Percentiles rank a stretch among this genome's conserved stretches.
These are phyloP conservation scores for Musa beccarii DNA, from an alignment of 176 grass and related monocot species.

Conservation along the genomic window DNA sequence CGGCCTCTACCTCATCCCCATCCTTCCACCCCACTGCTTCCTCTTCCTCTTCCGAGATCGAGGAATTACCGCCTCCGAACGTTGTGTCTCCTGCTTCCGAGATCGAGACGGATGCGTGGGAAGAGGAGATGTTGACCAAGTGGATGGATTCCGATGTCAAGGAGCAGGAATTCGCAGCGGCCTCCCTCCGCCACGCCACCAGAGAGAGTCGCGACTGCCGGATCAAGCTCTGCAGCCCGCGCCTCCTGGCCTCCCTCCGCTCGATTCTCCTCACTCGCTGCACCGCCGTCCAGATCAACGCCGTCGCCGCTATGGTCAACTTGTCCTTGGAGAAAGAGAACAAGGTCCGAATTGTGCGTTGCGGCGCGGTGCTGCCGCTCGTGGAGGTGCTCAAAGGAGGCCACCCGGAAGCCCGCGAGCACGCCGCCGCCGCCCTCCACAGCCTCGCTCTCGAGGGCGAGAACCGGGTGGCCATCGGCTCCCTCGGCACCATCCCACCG, in stretches of 20 bases:
- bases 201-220: slow-evolving; percentile 25
- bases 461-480: slow-evolving; percentile 29
- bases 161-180: slow-evolving; percentile 13
- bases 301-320: slow-evolving; percentile 32
- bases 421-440: slow-evolving; percentile 29
- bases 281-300: slow-evolving; percentile 20
- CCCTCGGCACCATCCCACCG: slow-evolving; percentile 34
- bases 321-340: slow-evolving; percentile 31
- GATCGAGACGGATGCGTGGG: slow-evolving; percentile 5
- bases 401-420: slow-evolving; percentile 16
- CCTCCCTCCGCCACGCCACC: slow-evolving; percentile 25
- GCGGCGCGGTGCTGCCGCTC: slow-evolving; percentile 27
- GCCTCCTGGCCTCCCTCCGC: slow-evolving; percentile 30
- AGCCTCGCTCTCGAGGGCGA: slow-evolving; percentile 36
- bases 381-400: slow-evolving; percentile 23
- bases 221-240: slow-evolving; percentile 28
- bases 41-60: slow-evolving; percentile 14
- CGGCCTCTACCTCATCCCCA: slow-evolving; percentile 9
- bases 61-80: not conserved
- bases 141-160: slow-evolving; percentile 11
- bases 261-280: slow-evolving; percentile 20
- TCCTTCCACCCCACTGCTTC: slow-evolving; percentile 1
- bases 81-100: not conserved
- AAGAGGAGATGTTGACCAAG: slow-evolving; percentile 30
- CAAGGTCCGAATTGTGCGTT: slow-evolving; percentile 28